Evolutionary conservation across 306 rosid species (phyloP), one percentile per base, ranked within the genome.

Genomic region (Begonia loranthoides): DNA sequence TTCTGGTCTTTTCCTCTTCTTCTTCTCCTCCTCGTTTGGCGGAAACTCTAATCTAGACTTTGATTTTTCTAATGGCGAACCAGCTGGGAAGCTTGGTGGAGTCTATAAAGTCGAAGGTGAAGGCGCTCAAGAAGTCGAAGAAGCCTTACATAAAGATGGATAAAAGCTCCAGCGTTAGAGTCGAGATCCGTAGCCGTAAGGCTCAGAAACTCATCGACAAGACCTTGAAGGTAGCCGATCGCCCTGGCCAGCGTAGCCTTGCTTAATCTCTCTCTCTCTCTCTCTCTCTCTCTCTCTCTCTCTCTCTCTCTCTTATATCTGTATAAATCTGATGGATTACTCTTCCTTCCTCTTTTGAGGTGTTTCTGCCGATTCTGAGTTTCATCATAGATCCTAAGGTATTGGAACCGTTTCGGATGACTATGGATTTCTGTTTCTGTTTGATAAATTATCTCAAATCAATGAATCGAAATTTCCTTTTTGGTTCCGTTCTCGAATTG

Each of bases 141-240:
- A 83, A 85, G 53, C 76, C 94, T 1, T 85, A 90, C 69, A 11
- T 90, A 1, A 90, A 82, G 70, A 85, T 90, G 78, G 97, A 85
- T 57, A 85, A 90, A 64, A 90, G 97, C 68, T 78, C 95, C 1
- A 90, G 95, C 50, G 94, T 90, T 2, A 78, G 56, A 72, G 94
- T 90, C 0, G 97, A 90, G 80, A 90, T 90, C 75, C 94, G 95
- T 4, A 90, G 97, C 85, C 72, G 72, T 49, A 82, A 80, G 50
- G 94, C 97, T 58, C 85, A 94, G 13, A 76, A 58, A 48, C 70
- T 90, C 53, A 90, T 90, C 3, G 90, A 90, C 34, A 85, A 89
- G 70, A 90, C 97, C 2, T 61, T 90, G 69, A 70, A 90, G 67
- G 78, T 75, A 41, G 94, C 97, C 50, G 94, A 81, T 70, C 67